phyloP scores from a whole-genome alignment of 2,329 filamentous ascomycete species.

The Alternaria atra region DNA sequence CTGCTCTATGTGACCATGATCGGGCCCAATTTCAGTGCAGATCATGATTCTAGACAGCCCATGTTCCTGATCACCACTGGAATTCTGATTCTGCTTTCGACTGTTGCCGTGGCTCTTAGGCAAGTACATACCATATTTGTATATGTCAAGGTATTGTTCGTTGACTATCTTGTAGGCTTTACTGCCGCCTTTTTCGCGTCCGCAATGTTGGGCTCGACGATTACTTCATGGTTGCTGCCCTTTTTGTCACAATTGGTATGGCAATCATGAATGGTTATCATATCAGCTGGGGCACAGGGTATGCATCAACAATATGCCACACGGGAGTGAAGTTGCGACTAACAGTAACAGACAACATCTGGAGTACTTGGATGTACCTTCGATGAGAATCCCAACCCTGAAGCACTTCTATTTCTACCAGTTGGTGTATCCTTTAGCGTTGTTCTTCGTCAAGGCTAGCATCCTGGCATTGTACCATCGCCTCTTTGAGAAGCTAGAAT shows the following conservation, averaged over 20 bases:
- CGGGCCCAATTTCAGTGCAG: constrained; percentile 1
- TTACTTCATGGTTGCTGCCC: background rate
- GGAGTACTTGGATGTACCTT: background rate
- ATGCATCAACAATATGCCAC: background rate
- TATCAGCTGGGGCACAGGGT: constrained; percentile 13
- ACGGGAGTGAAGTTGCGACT: background rate
- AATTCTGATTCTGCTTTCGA: background rate
- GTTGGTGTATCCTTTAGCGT: constrained; percentile 31
- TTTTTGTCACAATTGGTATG: constrained; percentile 7
- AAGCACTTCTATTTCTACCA: constrained; percentile 33
- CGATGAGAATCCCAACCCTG: background rate
- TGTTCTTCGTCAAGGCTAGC: constrained; percentile 33
- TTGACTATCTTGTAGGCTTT: too few species aligned
- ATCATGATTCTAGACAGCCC: background rate
- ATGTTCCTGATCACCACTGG: background rate
- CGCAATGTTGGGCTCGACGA: background rate
- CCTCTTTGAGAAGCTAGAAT: constrained; percentile 23
- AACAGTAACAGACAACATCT: background rate
- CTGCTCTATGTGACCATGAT: background rate
- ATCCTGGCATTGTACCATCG: constrained; percentile 34
- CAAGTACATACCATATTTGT: too few species aligned
- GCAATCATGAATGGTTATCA: constrained; percentile 8
- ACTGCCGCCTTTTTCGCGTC: background rate
- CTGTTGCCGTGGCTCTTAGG: too few species aligned
- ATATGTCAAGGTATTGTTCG: too few species aligned